Evolutionary conservation across 441 rosid species (phyloP).

Genomic region (Syzygium malaccense): DNA sequence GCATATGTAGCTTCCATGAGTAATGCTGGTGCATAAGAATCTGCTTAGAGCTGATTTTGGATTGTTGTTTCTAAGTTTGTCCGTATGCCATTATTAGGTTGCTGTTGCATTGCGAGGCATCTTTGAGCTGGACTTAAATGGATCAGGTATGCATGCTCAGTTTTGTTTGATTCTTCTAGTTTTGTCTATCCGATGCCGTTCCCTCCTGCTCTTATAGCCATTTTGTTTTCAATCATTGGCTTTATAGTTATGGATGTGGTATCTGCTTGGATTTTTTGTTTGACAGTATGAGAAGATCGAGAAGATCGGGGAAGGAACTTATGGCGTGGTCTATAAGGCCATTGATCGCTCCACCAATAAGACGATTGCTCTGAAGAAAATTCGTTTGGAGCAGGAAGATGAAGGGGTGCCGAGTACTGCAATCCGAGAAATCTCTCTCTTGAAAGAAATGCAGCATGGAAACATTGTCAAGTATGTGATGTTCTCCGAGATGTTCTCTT

Average conservation of each 20-base stretch:
- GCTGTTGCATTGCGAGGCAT: neutral
- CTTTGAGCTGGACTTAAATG: neutral
- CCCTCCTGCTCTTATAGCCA: neutral
- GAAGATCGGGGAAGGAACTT: neutral
- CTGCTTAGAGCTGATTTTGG: neutral
- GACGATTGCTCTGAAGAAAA: slow-evolving; percentile 13
- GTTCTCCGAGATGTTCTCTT: neutral
- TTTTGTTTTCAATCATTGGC: neutral
- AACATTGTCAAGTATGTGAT: slow-evolving; percentile 70
- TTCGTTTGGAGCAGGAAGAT: slow-evolving; percentile 75
- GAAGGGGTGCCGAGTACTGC: slow-evolving; percentile 96
- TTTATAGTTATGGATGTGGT: neutral
- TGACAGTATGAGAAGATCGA: neutral
- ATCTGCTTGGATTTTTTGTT: neutral
- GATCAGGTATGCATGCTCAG: neutral
- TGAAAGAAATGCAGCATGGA: slow-evolving; percentile 95
- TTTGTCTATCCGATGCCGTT: neutral
- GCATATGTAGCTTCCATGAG: neutral
- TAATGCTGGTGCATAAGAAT: neutral
- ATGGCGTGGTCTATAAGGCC: neutral
- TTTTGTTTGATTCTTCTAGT: neutral
- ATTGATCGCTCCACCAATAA: neutral
- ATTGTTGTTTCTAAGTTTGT: neutral
- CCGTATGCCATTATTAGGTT: neutral
- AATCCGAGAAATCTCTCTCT: slow-evolving; percentile 75